Evolutionary conservation across 805 yeast species (phyloP), one percentile per base, ranked within the genome.

Genomic region (Zygosaccharomyces gambellarensis): DNA sequence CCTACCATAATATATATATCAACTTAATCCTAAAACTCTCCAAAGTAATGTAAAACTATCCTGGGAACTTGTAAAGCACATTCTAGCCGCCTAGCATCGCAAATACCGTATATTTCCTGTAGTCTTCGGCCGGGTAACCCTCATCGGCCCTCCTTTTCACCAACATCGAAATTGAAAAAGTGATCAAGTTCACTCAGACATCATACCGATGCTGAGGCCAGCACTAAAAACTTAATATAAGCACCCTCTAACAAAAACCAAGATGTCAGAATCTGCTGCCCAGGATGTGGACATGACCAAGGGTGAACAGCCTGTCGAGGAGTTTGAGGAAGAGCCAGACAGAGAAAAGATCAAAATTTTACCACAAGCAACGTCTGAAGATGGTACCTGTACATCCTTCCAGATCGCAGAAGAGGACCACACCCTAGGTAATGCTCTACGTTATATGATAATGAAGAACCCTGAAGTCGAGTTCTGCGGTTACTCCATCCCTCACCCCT

Each of bases 381-480:
- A 94, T 65, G 97, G 97, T 40, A 79, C 92, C 39, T 90, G 96
- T 25, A 97, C 96, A 0, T 88, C 97, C 4, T 94, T 94, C 73
- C 96, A 92, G 70, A 85, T 94, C 53, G 67, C 81, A 29, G 94
- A 90, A 58, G 99, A 94, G 69, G 99, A 94, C 70, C 99, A 94
- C 67, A 94, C 99, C 1, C 71, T 94, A 45, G 99, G 99, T 22
- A 94, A 94, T 63, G 86, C 98, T 5, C 78, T 94, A 46, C 82
- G 97, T 67, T 90, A 90, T 70, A 82, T 92, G 66, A 89, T 94
- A 60, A 90, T 94, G 96, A 90, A 92, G 72, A 94, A 94, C 64
- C 97, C 97, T 34, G 95, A 90, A 57, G 99, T 94, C 23, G 99
- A 94, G 65, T 94, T 94, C 68, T 92, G 98, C 65, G 99, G 99